Base-by-base conservation (phyloP, 495 filamentous ascomycete species). In the Lasiosphaeria miniovina region DNA sequence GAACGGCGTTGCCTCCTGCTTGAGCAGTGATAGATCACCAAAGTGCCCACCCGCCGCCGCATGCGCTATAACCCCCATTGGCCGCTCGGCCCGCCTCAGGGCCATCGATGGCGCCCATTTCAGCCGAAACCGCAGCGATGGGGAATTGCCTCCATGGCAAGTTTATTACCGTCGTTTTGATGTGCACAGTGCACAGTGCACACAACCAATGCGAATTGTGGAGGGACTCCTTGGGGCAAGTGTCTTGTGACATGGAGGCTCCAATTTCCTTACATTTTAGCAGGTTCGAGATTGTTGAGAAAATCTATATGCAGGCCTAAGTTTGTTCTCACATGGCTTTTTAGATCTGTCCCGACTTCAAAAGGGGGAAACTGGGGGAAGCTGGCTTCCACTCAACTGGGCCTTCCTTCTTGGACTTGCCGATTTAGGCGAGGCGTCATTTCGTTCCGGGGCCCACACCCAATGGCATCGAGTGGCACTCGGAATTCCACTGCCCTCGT, bases 391-490 rank as follows among this genome's bases (percentile, higher is more conserved):
- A 46, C 43, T 14, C 8, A 5, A 46, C 43, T 5, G 5, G 24
- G 32, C 34, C 54, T 48, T 17, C 40, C 40, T 41, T 31, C 38
- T 46, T 36, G 36, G 38, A 52, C 41, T 56, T 56, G 36, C 59
- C 59, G 36, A 36, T 32, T 49, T 58, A 58, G 54, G 60, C 60
- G 54, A 62, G 54, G 60, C 54, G 60, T 52, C 53, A 61, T 56
- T 41, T 56, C 59, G 59, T 35, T 61, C 59, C 49, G 12, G 55
- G 50, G 43, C 43, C 45, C 45, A 36, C 12, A 15, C n/a, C 24
- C 24, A 24, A 2, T 24, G 24, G 24, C 24, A 24, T 24, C 24
- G 24, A 24, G 24, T 24, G 24, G 24, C 24, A 24, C 24, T 24
- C 24, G 24, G 24, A 24, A 24, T 24, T 24, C 24, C 24, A 24